phyloP scores from a whole-genome alignment of 345 rosid species.

The Eucalyptus leucophloia region DNA sequence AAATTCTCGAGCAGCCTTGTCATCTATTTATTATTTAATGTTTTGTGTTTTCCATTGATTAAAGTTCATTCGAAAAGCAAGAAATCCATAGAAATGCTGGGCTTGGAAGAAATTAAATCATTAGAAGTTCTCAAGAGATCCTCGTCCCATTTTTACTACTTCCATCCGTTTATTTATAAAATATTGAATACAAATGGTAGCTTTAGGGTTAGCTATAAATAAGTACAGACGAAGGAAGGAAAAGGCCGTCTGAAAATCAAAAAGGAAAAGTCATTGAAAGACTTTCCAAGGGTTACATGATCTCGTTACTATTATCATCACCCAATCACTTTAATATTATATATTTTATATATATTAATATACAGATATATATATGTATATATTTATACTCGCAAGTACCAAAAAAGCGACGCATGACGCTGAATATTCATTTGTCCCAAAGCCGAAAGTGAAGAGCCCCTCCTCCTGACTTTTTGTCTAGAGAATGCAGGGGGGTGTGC shows the following conservation, averaged over 20 bases:
- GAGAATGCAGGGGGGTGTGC: neutral
- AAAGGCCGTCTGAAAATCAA: neutral
- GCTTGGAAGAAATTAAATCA: neutral
- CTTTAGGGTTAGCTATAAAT: neutral
- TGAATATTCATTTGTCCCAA: neutral
- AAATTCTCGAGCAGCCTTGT: neutral
- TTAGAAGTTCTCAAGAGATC: neutral
- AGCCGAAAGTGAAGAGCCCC: neutral
- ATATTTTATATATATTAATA: too few species aligned
- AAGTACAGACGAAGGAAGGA: neutral
- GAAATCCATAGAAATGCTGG: neutral
- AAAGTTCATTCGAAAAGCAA: neutral
- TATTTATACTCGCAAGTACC: neutral
- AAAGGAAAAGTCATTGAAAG: neutral
- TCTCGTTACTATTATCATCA: neutral
- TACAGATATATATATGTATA: neutral
- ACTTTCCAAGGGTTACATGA: neutral
- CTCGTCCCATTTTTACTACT: neutral
- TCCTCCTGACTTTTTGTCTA: neutral
- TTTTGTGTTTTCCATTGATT: neutral
- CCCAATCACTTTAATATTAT: neutral
- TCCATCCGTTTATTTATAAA: neutral
- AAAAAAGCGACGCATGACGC: neutral
- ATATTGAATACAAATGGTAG: neutral
- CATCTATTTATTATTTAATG: neutral